Conservation (phyloP, 2,329 filamentous ascomycete species). For the Aspergillus spinulosporus region DNA sequence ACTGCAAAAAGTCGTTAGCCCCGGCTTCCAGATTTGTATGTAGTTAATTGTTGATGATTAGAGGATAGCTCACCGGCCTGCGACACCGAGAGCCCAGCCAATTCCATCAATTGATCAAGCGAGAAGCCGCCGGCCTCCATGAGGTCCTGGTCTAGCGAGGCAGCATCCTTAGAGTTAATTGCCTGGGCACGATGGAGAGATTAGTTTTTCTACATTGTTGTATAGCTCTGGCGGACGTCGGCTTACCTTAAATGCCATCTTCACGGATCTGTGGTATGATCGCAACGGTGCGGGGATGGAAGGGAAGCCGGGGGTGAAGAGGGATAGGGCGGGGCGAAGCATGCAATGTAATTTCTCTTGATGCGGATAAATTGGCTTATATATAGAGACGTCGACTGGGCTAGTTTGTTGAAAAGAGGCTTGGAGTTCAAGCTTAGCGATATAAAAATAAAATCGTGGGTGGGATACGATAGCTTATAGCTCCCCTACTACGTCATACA, state of each 20-base stretch:
- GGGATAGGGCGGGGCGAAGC: constrained; percentile 22
- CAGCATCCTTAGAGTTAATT: constrained; percentile 81
- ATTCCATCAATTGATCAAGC: constrained; percentile 94
- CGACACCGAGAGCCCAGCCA: constrained; percentile 88
- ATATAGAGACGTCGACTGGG: background rate
- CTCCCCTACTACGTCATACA: background rate
- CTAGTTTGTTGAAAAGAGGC: background rate
- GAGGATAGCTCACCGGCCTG: constrained; percentile 66
- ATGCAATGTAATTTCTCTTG: constrained; percentile 23
- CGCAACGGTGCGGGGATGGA: constrained; percentile 15
- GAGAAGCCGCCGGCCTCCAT: constrained; percentile 87
- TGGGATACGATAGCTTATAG: background rate
- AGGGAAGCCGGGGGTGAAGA: constrained; percentile 15
- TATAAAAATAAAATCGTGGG: background rate
- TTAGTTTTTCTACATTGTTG: background rate
- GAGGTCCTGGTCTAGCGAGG: constrained; percentile 86
- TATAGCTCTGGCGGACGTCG: background rate
- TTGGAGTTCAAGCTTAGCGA: background rate
- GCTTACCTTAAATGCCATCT: constrained; percentile 45
- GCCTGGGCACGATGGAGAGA: constrained; percentile 53
- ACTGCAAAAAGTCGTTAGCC: constrained; percentile 52
- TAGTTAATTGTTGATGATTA: constrained; percentile 34
- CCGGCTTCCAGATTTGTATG: too few species aligned
- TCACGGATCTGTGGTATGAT: constrained; percentile 33
- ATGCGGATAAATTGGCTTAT: too few species aligned